Conservation (phyloP, 2,329 filamentous ascomycete genomes). For the Scedosporium aurantiacum region DNA sequence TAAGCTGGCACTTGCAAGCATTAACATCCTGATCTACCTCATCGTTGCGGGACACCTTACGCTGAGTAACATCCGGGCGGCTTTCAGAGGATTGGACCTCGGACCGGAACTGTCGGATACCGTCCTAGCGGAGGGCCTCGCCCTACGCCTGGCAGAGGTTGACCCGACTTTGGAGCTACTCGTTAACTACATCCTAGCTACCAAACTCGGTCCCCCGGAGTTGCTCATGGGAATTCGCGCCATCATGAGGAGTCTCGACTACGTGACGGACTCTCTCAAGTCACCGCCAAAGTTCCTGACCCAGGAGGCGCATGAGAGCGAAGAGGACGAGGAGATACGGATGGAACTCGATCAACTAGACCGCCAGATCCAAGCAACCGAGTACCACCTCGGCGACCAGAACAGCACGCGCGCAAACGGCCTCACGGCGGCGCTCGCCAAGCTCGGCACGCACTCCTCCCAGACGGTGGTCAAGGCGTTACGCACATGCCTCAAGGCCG, state of each 20-base stretch:
- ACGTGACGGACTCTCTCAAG: conserved; percentile 34
- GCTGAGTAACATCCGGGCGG: conserved; percentile 45
- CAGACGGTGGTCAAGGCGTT: conserved; percentile 50
- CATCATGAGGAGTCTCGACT: conserved; percentile 58
- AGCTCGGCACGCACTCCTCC: conserved; percentile 55
- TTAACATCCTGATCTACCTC: conserved; percentile 47
- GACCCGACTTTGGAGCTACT: conserved; percentile 59
- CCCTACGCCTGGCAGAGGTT: conserved; percentile 50
- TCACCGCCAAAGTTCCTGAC: conserved; percentile 18
- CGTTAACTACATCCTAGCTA: conserved; percentile 52
- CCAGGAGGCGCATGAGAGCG: conserved; percentile 18
- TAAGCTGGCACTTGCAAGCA: conserved; percentile 31
- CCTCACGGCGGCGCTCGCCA: conserved; percentile 56
- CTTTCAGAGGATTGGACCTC: conserved; percentile 38
- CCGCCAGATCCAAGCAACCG: conserved; percentile 55
- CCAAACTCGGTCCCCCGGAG: conserved; percentile 54
- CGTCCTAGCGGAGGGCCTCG: conserved; percentile 46
- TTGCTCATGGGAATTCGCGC: conserved; percentile 54
- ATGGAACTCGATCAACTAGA: conserved; percentile 51
- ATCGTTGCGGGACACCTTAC: conserved; percentile 50
- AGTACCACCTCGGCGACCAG: conserved; percentile 56
- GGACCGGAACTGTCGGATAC: conserved; percentile 30
- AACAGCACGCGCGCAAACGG: conserved; percentile 51
- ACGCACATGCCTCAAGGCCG: conserved; percentile 49
- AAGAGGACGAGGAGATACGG: conserved; percentile 20